Evolutionary conservation across 2,329 filamentous ascomycete species (phyloP).

Genomic region (Metarhizium robertsii): DNA sequence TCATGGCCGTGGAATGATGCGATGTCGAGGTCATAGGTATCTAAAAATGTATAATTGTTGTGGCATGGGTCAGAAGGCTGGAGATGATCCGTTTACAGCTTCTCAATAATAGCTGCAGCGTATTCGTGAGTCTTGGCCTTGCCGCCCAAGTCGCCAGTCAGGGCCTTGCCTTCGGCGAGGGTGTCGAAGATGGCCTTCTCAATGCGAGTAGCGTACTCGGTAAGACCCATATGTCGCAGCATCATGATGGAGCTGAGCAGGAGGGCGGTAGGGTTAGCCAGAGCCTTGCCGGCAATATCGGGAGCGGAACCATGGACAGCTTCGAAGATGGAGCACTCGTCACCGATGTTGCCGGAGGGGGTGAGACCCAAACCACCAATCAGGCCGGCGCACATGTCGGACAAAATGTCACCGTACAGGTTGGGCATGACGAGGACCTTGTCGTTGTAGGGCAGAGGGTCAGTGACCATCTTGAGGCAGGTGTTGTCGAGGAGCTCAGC

Average conservation of each 20-base stretch:
- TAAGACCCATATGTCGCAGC: slow-evolving; percentile 95
- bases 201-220: slow-evolving; percentile 74
- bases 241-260: slow-evolving; percentile 98
- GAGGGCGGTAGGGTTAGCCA: slow-evolving; percentile 95
- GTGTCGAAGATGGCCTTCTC: slow-evolving; percentile 94
- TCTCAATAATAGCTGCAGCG: slow-evolving; percentile 77
- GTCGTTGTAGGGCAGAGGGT: slow-evolving; percentile 95
- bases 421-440: slow-evolving; percentile 98
- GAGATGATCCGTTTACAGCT: slow-evolving; percentile 35
- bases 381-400: slow-evolving; percentile 97
- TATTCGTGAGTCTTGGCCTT: slow-evolving; percentile 96
- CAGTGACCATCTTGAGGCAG: slow-evolving; percentile 96
- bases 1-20: not conserved
- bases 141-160: slow-evolving; percentile 93
- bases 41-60: not conserved
- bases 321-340: slow-evolving; percentile 99
- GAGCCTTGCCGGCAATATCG: slow-evolving; percentile 90
- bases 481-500: slow-evolving; percentile 98
- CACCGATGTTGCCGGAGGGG: slow-evolving; percentile 96
- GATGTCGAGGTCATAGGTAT: slow-evolving; percentile 2
- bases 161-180: slow-evolving; percentile 87
- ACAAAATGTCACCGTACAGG: slow-evolving; percentile 98
- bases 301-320: slow-evolving; percentile 96
- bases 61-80: not conserved
- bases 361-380: slow-evolving; percentile 96